Conservation (phyloP, 192 early-diverging fungal genomes). For the Coemansia sp. region DNA sequence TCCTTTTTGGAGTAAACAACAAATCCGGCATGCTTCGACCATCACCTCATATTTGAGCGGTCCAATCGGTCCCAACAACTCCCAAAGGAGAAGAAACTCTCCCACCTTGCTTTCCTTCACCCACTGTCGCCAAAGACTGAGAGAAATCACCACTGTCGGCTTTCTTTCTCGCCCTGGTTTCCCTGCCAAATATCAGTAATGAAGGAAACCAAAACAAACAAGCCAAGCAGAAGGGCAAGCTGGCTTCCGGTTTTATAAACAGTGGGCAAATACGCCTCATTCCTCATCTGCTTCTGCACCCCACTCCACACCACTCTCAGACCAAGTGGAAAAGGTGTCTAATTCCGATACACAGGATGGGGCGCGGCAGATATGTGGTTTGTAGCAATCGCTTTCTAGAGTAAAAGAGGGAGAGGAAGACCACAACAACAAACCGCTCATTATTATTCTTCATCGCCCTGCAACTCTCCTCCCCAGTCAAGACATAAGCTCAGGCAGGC, state of each 20-base stretch:
- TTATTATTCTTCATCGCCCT: not conserved
- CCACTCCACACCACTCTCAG: not conserved
- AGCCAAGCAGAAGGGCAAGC: no score
- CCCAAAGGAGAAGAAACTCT: not conserved
- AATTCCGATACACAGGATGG: not conserved
- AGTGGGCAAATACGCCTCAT: slow-evolving; percentile 5
- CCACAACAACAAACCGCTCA: no score
- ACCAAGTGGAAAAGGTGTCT: no score
- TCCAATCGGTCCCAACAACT: slow-evolving; percentile 7
- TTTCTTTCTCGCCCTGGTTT: no score
- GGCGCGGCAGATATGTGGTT: not conserved
- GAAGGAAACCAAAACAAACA: slow-evolving; percentile 1
- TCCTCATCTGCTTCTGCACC: not conserved
- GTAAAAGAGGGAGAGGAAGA: not conserved
- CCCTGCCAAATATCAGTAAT: no score
- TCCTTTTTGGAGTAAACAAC: not conserved
- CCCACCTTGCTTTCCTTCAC: not conserved
- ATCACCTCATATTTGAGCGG: not conserved
- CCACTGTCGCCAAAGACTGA: not conserved
- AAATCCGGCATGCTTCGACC: not conserved
- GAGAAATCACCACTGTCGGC: not conserved
- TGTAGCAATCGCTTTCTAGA: no score
- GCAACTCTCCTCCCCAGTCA: not conserved
- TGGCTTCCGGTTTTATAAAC: not conserved
- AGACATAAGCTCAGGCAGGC: not conserved